phyloP scores from a whole-genome alignment of 139 green algal species.

The Dunaliella primolecta region DNA sequence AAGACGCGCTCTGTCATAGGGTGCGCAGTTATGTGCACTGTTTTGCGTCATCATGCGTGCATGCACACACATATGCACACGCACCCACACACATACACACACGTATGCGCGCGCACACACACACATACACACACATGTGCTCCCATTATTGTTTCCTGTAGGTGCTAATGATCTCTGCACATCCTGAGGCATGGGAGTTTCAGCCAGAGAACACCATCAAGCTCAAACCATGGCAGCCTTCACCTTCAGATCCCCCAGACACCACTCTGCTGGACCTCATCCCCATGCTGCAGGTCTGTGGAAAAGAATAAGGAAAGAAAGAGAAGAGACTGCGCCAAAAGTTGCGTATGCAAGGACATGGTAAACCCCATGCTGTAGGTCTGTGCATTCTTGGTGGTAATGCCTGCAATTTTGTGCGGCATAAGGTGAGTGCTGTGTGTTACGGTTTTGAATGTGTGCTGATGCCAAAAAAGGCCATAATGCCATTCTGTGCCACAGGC shows the following conservation, averaged over 20 bases:
- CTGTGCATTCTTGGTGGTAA: too few relatives aligned
- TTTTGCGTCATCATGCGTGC: too few relatives aligned
- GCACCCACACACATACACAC: slow-evolving; percentile 15
- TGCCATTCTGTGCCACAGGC: too few relatives aligned
- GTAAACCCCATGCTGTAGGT: too few relatives aligned
- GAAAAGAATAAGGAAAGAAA: neutral
- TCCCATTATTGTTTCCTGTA: neutral
- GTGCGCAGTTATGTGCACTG: too few relatives aligned
- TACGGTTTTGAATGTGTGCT: too few relatives aligned
- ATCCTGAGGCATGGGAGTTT: slow-evolving; percentile 53
- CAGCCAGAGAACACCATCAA: slow-evolving; percentile 93
- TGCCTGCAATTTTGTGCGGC: too few relatives aligned
- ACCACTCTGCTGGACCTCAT: slow-evolving; percentile 86
- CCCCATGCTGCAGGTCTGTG: slow-evolving; percentile 48
- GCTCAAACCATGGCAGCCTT: slow-evolving; percentile 65
- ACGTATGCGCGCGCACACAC: neutral
- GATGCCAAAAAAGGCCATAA: too few relatives aligned
- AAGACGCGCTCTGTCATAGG: too few relatives aligned
- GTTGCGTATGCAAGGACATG: too few relatives aligned
- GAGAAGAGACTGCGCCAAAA: neutral
- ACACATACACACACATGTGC: neutral
- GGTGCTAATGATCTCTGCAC: slow-evolving; percentile 28
- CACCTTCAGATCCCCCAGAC: slow-evolving; percentile 50
- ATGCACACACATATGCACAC: too few relatives aligned
- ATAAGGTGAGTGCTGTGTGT: too few relatives aligned